These are phyloP conservation scores for Trichosporon inkin DNA, from an alignment of 1,284 basidiomycete genomes.

Conservation along the genomic window DNA sequence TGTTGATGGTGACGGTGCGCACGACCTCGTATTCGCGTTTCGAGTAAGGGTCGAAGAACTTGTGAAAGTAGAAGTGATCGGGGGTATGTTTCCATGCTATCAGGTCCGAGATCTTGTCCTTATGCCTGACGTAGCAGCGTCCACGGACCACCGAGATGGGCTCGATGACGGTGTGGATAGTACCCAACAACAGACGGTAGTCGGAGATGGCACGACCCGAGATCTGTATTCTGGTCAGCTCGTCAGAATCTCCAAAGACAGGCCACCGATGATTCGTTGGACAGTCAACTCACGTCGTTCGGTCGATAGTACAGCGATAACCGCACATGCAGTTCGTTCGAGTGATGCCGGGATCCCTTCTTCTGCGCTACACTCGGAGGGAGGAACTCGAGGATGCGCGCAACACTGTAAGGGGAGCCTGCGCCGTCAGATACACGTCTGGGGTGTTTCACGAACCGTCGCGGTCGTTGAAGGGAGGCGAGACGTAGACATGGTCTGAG, in stretches of 20 bases:
- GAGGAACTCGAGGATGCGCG: conserved; percentile 92
- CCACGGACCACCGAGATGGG: conserved; percentile 85
- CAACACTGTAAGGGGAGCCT: conserved; percentile 78
- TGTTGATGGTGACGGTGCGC: conserved; percentile 76
- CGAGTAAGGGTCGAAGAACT: conserved; percentile 93
- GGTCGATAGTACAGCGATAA: conserved; percentile 92
- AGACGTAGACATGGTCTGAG: conserved; percentile 91
- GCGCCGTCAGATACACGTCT: not conserved
- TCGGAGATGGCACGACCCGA: conserved; percentile 60
- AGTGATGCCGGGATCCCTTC: conserved; percentile 29
- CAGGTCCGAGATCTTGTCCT: conserved; percentile 89
- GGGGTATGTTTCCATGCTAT: conserved; percentile 92
- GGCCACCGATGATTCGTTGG: not conserved
- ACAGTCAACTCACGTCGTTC: conserved; percentile 38
- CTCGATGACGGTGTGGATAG: conserved; percentile 92
- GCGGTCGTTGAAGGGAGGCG: conserved; percentile 67
- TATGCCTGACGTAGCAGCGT: conserved; percentile 86
- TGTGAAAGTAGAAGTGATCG: conserved; percentile 91
- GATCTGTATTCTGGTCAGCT: conserved; percentile 49
- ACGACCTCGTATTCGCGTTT: conserved; percentile 98
- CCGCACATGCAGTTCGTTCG: conserved; percentile 58
- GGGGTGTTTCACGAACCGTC: conserved; percentile 59
- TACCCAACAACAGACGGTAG: conserved; percentile 81
- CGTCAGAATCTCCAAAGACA: not conserved
- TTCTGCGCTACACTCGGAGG: conserved; percentile 55